Evolutionary conservation across 495 filamentous ascomycete genomes (phyloP), one percentile per base, ranked within the genome.

Genomic region (Cercophora scortea): DNA sequence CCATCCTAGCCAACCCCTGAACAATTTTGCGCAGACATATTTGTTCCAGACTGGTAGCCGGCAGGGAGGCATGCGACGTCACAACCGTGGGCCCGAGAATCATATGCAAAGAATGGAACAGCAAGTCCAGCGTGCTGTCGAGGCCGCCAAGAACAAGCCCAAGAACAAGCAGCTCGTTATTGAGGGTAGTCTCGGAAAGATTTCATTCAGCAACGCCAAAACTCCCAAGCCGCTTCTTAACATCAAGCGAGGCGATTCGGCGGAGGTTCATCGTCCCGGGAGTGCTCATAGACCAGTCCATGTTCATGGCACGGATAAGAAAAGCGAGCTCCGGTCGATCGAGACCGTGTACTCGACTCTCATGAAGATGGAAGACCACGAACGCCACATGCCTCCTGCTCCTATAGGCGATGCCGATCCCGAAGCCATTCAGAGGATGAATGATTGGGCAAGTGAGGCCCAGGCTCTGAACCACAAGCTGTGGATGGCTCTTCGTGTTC

Each of bases 51-150:
- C 89, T 4, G 90, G 88, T 13, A 85, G 85, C 53, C 83, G 89
- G 17, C 76, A 86, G 56, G 87, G 87, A 39, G 81, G 83, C 38
- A 73, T 77, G 60, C 74, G 88, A 56, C 77, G 90, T 50, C 83
- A 92, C 47, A 78, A 79, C 56, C 79, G 87, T 32, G 91, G 89
- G 4, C 82, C 80, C 4, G 92, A 99, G 66, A 97, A 96, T 61
- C 93, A 99, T 64, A 86, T 97, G 78, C 93, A 96, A 62, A 83
- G 93, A 25, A 99, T 99, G 93, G 90, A 99, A 68, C 94, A 97
- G 62, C 93, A 99, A 65, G 93, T 99, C 18, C 90, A 95, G 63
- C 85, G 93, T 35, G 93, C 93, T 6, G 94, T 99, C 0, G 93
- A 97, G 58, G 94, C 93, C 3, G 94, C 94, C 35, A 97, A 97